Conservation (phyloP, 768 basidiomycete genomes). For the Russula lepida region DNA sequence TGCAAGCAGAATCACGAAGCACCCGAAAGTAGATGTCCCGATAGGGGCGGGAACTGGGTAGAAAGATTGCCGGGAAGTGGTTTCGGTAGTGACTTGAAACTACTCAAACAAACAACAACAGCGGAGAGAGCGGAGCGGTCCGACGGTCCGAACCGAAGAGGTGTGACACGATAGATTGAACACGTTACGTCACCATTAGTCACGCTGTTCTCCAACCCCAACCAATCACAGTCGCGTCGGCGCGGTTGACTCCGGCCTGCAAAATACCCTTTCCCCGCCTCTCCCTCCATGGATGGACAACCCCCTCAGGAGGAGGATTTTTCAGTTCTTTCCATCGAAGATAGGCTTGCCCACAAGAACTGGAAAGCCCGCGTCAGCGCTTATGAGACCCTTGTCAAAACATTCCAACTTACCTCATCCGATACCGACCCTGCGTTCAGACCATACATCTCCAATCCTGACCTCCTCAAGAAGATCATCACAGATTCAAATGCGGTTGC, state of each 20-base stretch:
- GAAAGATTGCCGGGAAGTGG: too few relatives aligned
- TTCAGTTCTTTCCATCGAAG: constrained; percentile 62
- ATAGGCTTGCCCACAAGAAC: constrained; percentile 88
- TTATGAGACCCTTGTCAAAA: constrained; percentile 81
- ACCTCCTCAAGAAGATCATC: constrained; percentile 77
- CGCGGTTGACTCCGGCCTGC: constrained; percentile 11
- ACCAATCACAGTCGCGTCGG: constrained; percentile 8
- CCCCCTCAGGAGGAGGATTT: constrained; percentile 95
- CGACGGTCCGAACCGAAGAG: not conserved
- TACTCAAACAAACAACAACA: too few relatives aligned
- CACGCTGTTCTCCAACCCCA: not conserved
- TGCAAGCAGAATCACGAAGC: too few relatives aligned
- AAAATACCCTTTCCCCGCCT: constrained; percentile 18
- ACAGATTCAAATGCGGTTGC: constrained; percentile 93
- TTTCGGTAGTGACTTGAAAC: too few relatives aligned
- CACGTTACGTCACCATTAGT: constrained; percentile 16
- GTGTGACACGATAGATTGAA: not conserved
- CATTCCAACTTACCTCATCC: constrained; percentile 81
- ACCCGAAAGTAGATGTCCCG: too few relatives aligned
- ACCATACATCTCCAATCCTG: constrained; percentile 71
- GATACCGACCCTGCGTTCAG: constrained; percentile 93
- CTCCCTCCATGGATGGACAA: constrained; percentile 69
- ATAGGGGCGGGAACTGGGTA: too few relatives aligned
- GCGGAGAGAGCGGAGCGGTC: too few relatives aligned
- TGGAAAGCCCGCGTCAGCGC: constrained; percentile 97